Percentiles rank a stretch among this genome's conserved stretches.
Conservation (phyloP, 2,329 filamentous ascomycete genomes). For the Teratosphaeria viscida region DNA sequence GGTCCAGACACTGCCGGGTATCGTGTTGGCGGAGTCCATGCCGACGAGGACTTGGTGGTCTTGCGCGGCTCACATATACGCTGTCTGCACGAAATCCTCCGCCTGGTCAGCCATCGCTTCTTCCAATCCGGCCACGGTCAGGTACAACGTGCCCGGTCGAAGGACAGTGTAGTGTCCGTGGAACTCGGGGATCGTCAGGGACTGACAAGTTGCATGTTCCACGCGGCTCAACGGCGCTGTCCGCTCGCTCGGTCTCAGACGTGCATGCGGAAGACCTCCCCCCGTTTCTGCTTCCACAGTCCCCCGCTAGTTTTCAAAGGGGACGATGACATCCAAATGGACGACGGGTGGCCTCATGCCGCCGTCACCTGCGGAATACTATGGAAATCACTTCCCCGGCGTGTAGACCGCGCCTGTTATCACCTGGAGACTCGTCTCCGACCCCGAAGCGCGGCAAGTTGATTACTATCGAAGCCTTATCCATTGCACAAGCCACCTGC, state of each 20-base stretch:
- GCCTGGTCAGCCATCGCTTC: neutral
- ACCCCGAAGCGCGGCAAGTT: no score
- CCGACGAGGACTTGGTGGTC: neutral
- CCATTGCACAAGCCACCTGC: neutral
- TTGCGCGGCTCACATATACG: neutral
- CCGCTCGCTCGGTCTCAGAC: neutral
- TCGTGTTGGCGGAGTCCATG: slow-evolving; percentile 23
- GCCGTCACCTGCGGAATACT: neutral
- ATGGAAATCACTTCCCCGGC: no score
- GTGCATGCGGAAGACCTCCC: neutral
- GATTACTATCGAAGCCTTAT: neutral
- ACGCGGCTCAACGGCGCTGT: neutral
- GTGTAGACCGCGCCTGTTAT: no score
- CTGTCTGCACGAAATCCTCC: neutral
- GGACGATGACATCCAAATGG: neutral
- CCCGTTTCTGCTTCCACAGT: neutral
- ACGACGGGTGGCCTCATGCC: neutral
- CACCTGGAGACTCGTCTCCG: no score
- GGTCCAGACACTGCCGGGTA: slow-evolving; percentile 21
- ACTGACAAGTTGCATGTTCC: neutral
- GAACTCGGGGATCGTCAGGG: neutral
- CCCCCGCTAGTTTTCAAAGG: neutral
- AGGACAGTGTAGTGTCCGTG: no score
- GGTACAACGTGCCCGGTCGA: no score
- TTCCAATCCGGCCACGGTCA: neutral